Conservation (phyloP, 2,329 filamentous ascomycete genomes). For the Proliferodiscus dingleyae region DNA sequence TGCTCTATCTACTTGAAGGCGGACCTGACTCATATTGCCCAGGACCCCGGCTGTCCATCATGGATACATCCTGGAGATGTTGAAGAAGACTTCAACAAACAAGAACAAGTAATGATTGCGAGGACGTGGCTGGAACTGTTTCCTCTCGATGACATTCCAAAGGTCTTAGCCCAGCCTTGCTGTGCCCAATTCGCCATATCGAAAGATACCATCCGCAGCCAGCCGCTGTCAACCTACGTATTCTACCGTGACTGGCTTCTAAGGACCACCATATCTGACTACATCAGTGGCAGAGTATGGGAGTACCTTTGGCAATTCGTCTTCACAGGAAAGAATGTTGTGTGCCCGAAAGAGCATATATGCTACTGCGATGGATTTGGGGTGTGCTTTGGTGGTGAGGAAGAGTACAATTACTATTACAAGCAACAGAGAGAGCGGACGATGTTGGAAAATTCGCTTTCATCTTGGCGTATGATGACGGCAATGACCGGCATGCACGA, state of each 20-base stretch:
- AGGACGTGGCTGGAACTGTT: slow-evolving; percentile 34
- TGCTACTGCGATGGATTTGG: slow-evolving; percentile 32
- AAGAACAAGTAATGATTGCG: slow-evolving; percentile 40
- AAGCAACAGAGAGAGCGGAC: slow-evolving; percentile 3
- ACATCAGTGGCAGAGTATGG: slow-evolving; percentile 53
- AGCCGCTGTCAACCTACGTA: slow-evolving; percentile 49
- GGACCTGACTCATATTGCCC: no score
- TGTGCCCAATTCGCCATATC: slow-evolving; percentile 63
- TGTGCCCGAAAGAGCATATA: slow-evolving; percentile 25
- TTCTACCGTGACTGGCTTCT: slow-evolving; percentile 56
- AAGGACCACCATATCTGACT: slow-evolving; percentile 49
- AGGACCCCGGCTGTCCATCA: neutral
- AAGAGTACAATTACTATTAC: slow-evolving; percentile 18
- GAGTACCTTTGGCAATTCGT: slow-evolving; percentile 65
- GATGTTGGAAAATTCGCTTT: slow-evolving; percentile 11
- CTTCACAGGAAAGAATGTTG: slow-evolving; percentile 45
- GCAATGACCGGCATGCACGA: slow-evolving; percentile 1
- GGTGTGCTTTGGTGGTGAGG: slow-evolving; percentile 28
- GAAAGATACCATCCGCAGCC: slow-evolving; percentile 43
- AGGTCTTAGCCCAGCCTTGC: slow-evolving; percentile 49
- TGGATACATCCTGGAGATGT: slow-evolving; percentile 38
- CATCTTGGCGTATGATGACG: slow-evolving; percentile 2
- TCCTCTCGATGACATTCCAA: slow-evolving; percentile 35
- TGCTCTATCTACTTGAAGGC: no score
- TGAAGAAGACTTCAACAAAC: slow-evolving; percentile 35